These are phyloP conservation scores for Ophiosphaerella korrae DNA, from an alignment of 2,329 filamentous ascomycete genomes.

Conservation along the genomic window DNA sequence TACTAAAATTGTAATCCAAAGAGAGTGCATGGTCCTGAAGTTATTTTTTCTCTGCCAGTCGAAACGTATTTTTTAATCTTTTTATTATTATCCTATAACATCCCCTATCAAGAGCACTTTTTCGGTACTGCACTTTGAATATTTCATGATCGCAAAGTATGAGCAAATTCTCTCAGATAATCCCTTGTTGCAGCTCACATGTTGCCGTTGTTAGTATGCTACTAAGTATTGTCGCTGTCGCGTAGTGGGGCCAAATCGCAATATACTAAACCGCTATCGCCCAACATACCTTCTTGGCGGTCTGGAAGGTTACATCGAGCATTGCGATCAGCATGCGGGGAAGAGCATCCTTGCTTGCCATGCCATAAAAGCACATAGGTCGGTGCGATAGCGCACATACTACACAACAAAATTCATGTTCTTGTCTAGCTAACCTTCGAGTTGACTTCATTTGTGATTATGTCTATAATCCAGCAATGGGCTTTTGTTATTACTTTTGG, in stretches of 20 bases:
- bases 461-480: slow-evolving; percentile 16
- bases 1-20: too few species aligned
- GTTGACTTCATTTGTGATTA: not conserved
- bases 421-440: not conserved
- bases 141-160: too few species aligned
- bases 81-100: too few species aligned
- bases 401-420: not conserved
- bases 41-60: too few species aligned
- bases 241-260: not conserved
- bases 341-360: slow-evolving; percentile 11
- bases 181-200: too few species aligned
- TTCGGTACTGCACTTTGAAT: too few species aligned
- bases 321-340: slow-evolving; percentile 29
- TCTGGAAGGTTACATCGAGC: slow-evolving; percentile 23
- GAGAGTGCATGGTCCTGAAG: too few species aligned
- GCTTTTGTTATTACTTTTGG: slow-evolving; percentile 12
- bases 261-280: not conserved
- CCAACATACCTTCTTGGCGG: not conserved
- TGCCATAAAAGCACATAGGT: not conserved
- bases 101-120: too few species aligned
- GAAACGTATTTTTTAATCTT: too few species aligned
- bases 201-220: too few species aligned
- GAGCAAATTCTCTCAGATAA: too few species aligned
- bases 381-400: not conserved
- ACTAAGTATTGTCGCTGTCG: not conserved